Base-by-base conservation (phyloP, 2,329 filamentous ascomycete genomes). In the Beauveria pseudobassiana region DNA sequence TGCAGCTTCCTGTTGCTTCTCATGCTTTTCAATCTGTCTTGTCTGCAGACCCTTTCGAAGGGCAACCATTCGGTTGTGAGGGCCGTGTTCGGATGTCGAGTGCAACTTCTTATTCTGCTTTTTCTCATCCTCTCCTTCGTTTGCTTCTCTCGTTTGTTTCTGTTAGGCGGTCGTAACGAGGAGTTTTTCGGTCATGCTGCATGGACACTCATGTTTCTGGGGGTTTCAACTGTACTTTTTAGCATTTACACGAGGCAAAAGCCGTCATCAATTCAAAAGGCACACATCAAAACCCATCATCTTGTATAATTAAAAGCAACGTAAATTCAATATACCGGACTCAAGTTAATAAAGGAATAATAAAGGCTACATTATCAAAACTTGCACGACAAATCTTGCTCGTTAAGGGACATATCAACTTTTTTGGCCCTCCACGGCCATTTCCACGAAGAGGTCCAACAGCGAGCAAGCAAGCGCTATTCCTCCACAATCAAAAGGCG, bases 291-390 rank as follows among this genome's bases (percentile, higher is more conserved):
- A n/a, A 26, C 10, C n/a, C n/a, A 18, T 24, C 42, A 20, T 26
- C 4, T 43, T 24, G 34, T 38, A n/a, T 42, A 14, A 50, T 18
- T 43, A 46, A 42, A 49, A 40, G 22, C n/a, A 40, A 28, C 24
- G 50, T 14, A 43, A 54, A 49, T 61, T 48, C 50, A 54, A 55
- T 48, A 61, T 49, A 54, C 59, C 50, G 54, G 43, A 54, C 30
- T 61, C 48, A 7, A 28, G 51, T 69, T 64, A 69, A 70, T 73
- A 67, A 63, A 67, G 69, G 62, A 62, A 66, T 62, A 69, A 67
- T 72, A 75, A 71, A 69, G 69, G 71, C 71, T 71, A 70, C 70
- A 72, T 71, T 69, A 74, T 71, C 70, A 72, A 71, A 68, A 68
- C 68, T 68, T 68, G 70, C 68, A 64, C 62, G 62, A 62, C 63